Conservation (phyloP, 129 eudicot genomes). For the Tagetes patula region DNA sequence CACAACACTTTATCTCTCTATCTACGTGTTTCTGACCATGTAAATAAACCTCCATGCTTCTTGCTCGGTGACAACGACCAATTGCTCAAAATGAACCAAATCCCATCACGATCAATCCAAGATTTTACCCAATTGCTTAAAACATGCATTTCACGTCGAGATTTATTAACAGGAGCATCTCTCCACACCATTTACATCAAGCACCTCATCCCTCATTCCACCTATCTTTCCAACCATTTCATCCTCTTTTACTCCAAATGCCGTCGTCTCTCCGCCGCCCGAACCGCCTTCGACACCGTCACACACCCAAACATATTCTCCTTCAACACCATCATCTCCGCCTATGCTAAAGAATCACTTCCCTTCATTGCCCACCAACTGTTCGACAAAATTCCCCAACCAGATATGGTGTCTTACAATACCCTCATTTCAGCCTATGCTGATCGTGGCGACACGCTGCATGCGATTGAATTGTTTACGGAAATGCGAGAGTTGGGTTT, state of each 20-base stretch:
- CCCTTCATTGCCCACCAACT: constrained; percentile 62
- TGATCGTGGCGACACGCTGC: constrained; percentile 45
- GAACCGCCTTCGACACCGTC: constrained; percentile 46
- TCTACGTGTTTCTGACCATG: no score
- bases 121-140: constrained; percentile 42
- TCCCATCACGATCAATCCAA: constrained; percentile 27
- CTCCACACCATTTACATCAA: constrained; percentile 58
- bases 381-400: constrained; percentile 76
- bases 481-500: constrained; percentile 52
- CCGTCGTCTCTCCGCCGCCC: constrained; percentile 60
- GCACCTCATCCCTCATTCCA: constrained; percentile 48
- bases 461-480: constrained; percentile 50
- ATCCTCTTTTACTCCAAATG: constrained; percentile 86
- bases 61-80: no score
- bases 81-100: constrained; percentile 46
- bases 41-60: no score
- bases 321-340: constrained; percentile 67
- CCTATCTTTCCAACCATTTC: constrained; percentile 75
- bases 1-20: no score
- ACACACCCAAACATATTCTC: constrained; percentile 65
- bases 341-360: constrained; percentile 61
- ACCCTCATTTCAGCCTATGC: constrained; percentile 77
- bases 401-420: constrained; percentile 70
- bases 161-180: constrained; percentile 49
- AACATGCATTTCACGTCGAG: constrained; percentile 52